Evolutionary conservation across 345 rosid genomes (phyloP).

Genomic region (Boechera stricta): DNA sequence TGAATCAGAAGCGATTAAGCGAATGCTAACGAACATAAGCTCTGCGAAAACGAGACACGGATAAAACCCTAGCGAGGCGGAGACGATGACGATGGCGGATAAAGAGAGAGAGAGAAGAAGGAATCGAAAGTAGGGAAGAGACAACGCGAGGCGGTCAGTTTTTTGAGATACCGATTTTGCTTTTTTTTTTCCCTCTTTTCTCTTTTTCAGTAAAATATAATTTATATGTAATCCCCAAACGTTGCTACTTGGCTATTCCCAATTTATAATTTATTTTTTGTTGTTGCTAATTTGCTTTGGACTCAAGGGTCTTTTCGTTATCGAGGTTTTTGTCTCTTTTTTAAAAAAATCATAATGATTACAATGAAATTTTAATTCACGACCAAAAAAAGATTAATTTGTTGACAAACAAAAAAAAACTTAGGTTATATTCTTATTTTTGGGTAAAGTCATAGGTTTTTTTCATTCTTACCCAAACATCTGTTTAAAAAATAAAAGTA

Average conservation of each 20-base stretch:
- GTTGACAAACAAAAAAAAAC: background rate
- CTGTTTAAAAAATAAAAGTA: background rate
- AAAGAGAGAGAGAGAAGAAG: constrained; percentile 14
- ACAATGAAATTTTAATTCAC: background rate
- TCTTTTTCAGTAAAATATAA: constrained; percentile 19
- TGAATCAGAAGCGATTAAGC: constrained; percentile 39
- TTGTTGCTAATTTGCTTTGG: constrained; percentile 20
- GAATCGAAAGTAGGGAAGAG: constrained; percentile 35
- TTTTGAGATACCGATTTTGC: constrained; percentile 34
- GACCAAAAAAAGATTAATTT: background rate
- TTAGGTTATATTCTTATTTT: background rate
- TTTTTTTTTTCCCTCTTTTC: background rate
- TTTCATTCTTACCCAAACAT: background rate
- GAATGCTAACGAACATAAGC: constrained; percentile 36
- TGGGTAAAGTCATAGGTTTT: constrained; percentile 10
- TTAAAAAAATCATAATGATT: constrained; percentile 14
- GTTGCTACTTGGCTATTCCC: background rate
- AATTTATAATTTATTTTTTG: background rate
- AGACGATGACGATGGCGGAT: constrained; percentile 34
- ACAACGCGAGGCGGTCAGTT: constrained; percentile 43
- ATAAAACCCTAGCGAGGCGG: constrained; percentile 41
- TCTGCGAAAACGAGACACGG: constrained; percentile 7
- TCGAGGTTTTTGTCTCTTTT: background rate
- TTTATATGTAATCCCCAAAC: constrained; percentile 13
- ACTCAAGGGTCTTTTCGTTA: constrained; percentile 19